Evolutionary conservation across 441 rosid genomes (phyloP), one percentile per base, ranked within the genome.

Genomic region (Pelargonium fulgidum): DNA sequence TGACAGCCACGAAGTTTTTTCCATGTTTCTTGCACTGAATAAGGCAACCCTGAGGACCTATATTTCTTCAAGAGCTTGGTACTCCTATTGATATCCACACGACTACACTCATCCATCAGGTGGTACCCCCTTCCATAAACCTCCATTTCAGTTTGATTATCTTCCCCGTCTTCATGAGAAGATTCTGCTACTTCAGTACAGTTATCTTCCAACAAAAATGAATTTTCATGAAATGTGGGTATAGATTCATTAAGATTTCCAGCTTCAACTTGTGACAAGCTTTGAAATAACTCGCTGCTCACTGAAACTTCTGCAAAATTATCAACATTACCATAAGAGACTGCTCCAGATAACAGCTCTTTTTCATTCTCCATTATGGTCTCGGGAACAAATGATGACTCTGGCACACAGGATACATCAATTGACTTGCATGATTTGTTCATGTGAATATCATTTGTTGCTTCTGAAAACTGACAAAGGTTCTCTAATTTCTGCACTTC

Each of bases 381-480:
- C 80, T 94, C 99, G 4, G 94, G 95, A 77, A 91, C 91, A 81
- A 79, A 82, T 2, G 93, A 82, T 74, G 99, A 89, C 78, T 93
- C 97, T 36, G 95, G 95, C 75, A 90, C 97, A 78, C 78, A 81
- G 62, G 98, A 92, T n/a, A 86, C 64, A 77, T 90, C 96, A 67
- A 76, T 65, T 54, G 90, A 83, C 79, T 72, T 72, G 71, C 84
- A 81, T 20, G 77, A 65, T 41, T 78, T 79, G 33, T 74, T 75
- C 36, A 73, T 73, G 74, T 76, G 68, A 24, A 78, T 71, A 63
- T 72, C 72, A 63, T 68, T 75, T 54, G 26, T 20, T 16, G 22
- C 20, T 17, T 17, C 61, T 17, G 61, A 54, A 54, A 54, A 9
- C 24, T 12, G 61, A 54, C 20, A 54, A 7, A 54, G 61, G 62